Evolutionary conservation across 306 rosid genomes (phyloP).

Genomic region (Mucuna pruriens): DNA sequence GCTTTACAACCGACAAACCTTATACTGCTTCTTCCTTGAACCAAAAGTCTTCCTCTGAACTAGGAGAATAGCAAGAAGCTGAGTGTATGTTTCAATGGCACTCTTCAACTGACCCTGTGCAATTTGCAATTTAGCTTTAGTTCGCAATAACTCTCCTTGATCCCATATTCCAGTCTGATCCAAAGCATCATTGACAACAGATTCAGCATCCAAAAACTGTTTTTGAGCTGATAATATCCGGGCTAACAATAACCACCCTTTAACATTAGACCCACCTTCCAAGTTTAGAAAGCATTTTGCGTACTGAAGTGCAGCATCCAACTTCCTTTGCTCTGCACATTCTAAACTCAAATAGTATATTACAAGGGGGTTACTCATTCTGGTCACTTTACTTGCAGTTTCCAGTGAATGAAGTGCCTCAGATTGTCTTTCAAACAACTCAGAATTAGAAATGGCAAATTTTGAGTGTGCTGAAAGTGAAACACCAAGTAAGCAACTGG

Average conservation of each 20-base stretch:
- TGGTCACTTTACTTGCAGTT: constrained; percentile 65
- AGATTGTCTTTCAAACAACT: constrained; percentile 60
- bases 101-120: constrained; percentile 72
- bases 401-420: constrained; percentile 74
- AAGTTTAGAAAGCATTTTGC: constrained; percentile 62
- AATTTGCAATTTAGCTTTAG: constrained; percentile 84
- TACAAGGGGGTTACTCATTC: constrained; percentile 62
- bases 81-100: constrained; percentile 72
- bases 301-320: constrained; percentile 70
- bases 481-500: constrained; percentile 77
- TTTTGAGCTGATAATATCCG: constrained; percentile 83
- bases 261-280: constrained; percentile 73
- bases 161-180: constrained; percentile 94
- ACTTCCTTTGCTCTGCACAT: constrained; percentile 80
- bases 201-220: constrained; percentile 73
- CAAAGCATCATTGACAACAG: constrained; percentile 75
- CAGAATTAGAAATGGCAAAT: constrained; percentile 65
- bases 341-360: constrained; percentile 74
- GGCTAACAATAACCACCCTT: constrained; percentile 79
- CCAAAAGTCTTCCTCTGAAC: constrained; percentile 76
- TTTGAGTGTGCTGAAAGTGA: constrained; percentile 74
- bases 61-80: constrained; percentile 80
- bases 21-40: constrained; percentile 51
- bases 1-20: constrained; percentile 53
- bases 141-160: constrained; percentile 77